Evolutionary conservation across 2,329 filamentous ascomycete species (phyloP), one percentile per base, ranked within the genome.

Genomic region (Chalara sp.): DNA sequence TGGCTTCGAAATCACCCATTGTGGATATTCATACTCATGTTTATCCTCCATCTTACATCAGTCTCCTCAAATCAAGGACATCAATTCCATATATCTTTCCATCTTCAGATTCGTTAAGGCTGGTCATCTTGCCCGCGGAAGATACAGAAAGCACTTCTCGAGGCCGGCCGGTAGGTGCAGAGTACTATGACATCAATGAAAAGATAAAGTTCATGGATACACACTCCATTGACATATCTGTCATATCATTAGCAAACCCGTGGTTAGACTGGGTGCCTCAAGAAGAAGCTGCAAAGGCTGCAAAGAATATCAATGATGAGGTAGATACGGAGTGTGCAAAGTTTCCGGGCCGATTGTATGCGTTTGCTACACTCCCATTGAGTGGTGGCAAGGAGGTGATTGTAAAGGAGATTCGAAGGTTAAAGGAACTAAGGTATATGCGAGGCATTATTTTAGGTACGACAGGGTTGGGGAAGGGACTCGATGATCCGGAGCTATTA

Each of bases 391-490:
- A 75, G 6, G 71, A 80, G 5, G 76, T 76, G 1, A 79, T 92
- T 6, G 76, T 85, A 2, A 70, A 72, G 0, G 82, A 90, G 53
- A 81, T 96, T 40, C 67, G 74, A 30, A 72, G 86, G 48, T 70
- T 93, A 35, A 72, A 71, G 30, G 65, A 63, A 0, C 72, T 95
- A 43, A 76, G 76, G 49, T 81, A 85, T 68, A 86, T 89, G 66
- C 79, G 89, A 3, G 91, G 91, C n/a, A 80, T 96, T 10, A 90
- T 96, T 55, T 80, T 96, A 60, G 90, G 91, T 1, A 96, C 91
- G 0, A 83, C 85, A 0, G 91, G 91, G 0, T 72, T 95, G 0
- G 90, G 89, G 0, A 72, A 78, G 8, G 90, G 91, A 0, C 75
- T 96, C 1, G 91, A 96, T 64, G 91, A 96, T 66, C 76, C 79